Percentiles rank a stretch among this genome's conserved stretches.
Conservation (phyloP, 306 rosid genomes). For the Dalbergia cultrata region DNA sequence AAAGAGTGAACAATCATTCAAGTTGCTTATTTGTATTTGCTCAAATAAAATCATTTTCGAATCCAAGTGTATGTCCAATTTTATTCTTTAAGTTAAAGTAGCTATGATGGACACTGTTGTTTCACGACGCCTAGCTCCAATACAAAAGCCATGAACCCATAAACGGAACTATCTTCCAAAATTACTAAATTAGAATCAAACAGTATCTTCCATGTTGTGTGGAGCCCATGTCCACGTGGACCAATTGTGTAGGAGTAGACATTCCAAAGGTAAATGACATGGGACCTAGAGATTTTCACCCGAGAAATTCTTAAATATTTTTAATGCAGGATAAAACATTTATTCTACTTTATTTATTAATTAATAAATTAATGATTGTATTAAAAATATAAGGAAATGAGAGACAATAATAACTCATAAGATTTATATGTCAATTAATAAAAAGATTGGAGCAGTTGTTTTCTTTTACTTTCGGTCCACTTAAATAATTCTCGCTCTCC, state of each 20-base stretch:
- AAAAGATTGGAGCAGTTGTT: too few species aligned
- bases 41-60: not conserved
- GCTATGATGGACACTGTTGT: not conserved
- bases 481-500: too few species aligned
- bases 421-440: too few species aligned
- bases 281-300: too few species aligned
- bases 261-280: conserved; percentile 36
- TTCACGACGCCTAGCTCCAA: not conserved
- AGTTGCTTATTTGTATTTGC: not conserved
- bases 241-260: conserved; percentile 4
- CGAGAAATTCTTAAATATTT: too few species aligned
- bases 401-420: too few species aligned
- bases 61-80: not conserved
- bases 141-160: not conserved
- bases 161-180: not conserved
- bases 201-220: not conserved
- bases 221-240: not conserved
- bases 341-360: too few species aligned
- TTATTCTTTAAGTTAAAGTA: not conserved
- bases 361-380: too few species aligned
- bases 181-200: not conserved
- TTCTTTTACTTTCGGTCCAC: too few species aligned
- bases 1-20: not conserved
- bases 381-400: too few species aligned
- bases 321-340: too few species aligned